These are phyloP conservation scores for Exsudoporus frostii DNA, from an alignment of 768 basidiomycete genomes.

Conservation along the genomic window DNA sequence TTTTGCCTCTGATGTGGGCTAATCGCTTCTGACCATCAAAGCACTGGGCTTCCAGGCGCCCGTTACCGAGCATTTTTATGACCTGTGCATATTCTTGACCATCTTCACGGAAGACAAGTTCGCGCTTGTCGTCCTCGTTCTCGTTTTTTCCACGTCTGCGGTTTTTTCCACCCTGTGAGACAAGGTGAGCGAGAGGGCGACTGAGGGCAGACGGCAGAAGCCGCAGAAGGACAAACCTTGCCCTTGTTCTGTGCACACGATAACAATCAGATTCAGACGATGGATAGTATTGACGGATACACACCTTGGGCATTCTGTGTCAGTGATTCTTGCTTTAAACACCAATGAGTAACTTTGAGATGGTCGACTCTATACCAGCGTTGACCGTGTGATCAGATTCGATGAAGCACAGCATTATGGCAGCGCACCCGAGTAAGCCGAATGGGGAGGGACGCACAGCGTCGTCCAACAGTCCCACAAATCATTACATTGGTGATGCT, in stretches of 20 bases:
- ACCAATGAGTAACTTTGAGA: background rate
- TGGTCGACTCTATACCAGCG: background rate
- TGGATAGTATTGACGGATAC: background rate
- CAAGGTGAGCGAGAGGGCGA: background rate
- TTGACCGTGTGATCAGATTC: background rate
- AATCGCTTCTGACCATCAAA: constrained; percentile 98
- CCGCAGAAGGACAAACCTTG: constrained; percentile 17
- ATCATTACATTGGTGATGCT: too few species aligned
- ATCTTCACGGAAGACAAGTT: constrained; percentile 97
- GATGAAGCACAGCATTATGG: background rate
- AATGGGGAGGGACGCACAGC: background rate
- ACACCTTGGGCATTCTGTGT: constrained; percentile 26
- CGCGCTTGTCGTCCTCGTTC: constrained; percentile 98
- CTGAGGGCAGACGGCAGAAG: background rate
- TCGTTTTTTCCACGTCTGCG: constrained; percentile 99
- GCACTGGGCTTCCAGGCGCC: constrained; percentile 92
- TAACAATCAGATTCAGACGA: background rate
- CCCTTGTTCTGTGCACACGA: constrained; percentile 25
- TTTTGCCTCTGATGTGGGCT: constrained; percentile 97
- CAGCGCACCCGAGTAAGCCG: constrained; percentile 9
- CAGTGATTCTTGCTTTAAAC: background rate
- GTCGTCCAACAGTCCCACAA: too few species aligned
- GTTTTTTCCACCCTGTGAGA: constrained; percentile 91
- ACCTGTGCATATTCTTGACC: constrained; percentile 99
- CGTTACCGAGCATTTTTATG: constrained; percentile 97